Base-by-base conservation (phyloP, 1,284 basidiomycete species). In the Entoloma clypeatum region DNA sequence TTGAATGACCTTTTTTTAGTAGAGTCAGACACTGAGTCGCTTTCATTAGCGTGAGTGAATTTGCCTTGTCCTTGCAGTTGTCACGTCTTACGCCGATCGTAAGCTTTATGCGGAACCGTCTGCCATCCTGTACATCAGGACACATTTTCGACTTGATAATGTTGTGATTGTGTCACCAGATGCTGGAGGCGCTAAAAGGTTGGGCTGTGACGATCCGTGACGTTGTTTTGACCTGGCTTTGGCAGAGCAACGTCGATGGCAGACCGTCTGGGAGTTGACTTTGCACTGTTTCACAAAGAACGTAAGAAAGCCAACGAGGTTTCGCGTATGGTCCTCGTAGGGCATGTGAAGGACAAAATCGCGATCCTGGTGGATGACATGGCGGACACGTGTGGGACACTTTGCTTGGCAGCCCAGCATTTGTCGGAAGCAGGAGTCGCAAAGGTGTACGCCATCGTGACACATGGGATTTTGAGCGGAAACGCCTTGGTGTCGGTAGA, bases 311-410 rank as follows among this genome's bases (percentile, higher is more conserved):
- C 95, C 27, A 99, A 98, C 68, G 92, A 98, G 58, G 95, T 99
- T 14, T 97, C 94, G 38, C 85, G 96, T 45, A 99, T 99, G 96
- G 84, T 99, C 34, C 82, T 99, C 38, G 96, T 99, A 45, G 96
- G 96, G 4, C 82, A 88, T 56, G 94, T 95, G 50, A 81, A 81
- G 57, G 92, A 85, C 64, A 99, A 99, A 71, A 77, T 86, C 30
- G 96, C 95, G 43, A 92, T 99, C 49, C 75, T 99, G n/a, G 94
- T 99, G 38, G 96, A 99, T 74, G 96, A 99, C 71, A 99, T 99
- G 96, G 93, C 96, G 38, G 96, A 99, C 66, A 99, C 96, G 29
- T 99, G 96, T 61, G 96, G 96, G 30, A 99, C 96, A 44, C 77
- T 99, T 41, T 93, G 92, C 54, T 75, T 97, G 27, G 96, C 96